Conservation (phyloP, 495 filamentous ascomycete species). For the Cercophora sp. region DNA sequence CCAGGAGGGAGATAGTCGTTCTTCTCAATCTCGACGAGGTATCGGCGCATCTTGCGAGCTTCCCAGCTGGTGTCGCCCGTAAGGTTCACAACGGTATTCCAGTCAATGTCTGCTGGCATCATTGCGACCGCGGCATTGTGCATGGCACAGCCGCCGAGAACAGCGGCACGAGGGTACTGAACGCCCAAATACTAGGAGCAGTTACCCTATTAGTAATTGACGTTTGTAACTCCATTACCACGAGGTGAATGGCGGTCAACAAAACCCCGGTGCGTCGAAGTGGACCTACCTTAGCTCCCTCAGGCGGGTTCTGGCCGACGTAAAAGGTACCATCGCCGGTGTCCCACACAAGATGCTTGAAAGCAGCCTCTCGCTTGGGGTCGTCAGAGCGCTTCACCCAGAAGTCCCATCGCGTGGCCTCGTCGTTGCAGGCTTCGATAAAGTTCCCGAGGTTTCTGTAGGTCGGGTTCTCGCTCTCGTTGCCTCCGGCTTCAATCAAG, state of each 20-base stretch:
- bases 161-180: constrained; percentile 31
- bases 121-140: constrained; percentile 28
- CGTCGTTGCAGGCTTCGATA: constrained; percentile 23
- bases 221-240: background rate
- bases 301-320: constrained; percentile 31
- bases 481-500: constrained; percentile 56
- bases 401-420: constrained; percentile 34
- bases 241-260: no score
- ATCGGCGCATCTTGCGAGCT: constrained; percentile 30
- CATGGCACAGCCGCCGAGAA: constrained; percentile 29
- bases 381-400: constrained; percentile 39
- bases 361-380: constrained; percentile 19
- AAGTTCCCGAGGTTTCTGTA: constrained; percentile 17
- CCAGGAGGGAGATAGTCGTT: constrained; percentile 33
- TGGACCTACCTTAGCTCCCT: constrained; percentile 19
- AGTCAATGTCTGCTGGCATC: constrained; percentile 26
- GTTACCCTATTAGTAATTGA: background rate
- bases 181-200: constrained; percentile 18
- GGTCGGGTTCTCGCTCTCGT: constrained; percentile 39
- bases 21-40: constrained; percentile 34
- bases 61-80: constrained; percentile 14
- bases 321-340: constrained; percentile 28
- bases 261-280: background rate
- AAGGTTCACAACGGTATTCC: constrained; percentile 26
- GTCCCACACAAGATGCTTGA: constrained; percentile 33